Evolutionary conservation across 73 alveolate species (phyloP).

Genomic region (Tetrahymena borealis): DNA sequence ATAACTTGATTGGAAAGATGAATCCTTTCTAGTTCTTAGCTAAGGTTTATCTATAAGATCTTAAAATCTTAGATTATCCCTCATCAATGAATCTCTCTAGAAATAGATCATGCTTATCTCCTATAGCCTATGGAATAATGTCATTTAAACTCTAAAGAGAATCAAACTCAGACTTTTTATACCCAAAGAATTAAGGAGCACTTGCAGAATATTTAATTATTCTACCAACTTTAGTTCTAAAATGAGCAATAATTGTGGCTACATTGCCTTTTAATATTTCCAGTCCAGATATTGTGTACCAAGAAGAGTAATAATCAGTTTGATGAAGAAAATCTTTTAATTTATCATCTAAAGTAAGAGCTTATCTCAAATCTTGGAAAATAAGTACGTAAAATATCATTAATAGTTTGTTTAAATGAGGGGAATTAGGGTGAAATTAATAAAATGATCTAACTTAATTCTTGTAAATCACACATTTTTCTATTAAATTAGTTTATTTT

Average conservation of each 20-base stretch:
- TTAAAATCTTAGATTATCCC: neutral
- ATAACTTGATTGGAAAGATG: neutral
- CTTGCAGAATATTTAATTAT: neutral
- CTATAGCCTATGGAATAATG: neutral
- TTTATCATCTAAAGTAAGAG: neutral
- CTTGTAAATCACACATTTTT: neutral
- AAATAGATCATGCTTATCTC: neutral
- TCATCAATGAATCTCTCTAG: neutral
- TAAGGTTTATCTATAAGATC: neutral
- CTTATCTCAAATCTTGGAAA: neutral
- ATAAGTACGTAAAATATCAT: neutral
- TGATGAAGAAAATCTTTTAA: neutral
- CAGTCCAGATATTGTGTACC: neutral
- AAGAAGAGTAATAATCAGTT: neutral
- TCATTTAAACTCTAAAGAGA: neutral
- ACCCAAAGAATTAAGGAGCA: neutral
- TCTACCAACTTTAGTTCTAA: neutral
- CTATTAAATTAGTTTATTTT: neutral
- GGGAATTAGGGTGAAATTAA: neutral
- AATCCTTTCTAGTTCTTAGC: neutral
- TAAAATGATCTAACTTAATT: neutral
- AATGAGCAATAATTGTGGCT: neutral
- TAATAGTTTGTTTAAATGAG: neutral
- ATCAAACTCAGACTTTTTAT: neutral
- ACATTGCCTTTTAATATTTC: neutral